Evolutionary conservation across 176 grass and related monocot species (phyloP).

Genomic region (Ensete glaucum): DNA sequence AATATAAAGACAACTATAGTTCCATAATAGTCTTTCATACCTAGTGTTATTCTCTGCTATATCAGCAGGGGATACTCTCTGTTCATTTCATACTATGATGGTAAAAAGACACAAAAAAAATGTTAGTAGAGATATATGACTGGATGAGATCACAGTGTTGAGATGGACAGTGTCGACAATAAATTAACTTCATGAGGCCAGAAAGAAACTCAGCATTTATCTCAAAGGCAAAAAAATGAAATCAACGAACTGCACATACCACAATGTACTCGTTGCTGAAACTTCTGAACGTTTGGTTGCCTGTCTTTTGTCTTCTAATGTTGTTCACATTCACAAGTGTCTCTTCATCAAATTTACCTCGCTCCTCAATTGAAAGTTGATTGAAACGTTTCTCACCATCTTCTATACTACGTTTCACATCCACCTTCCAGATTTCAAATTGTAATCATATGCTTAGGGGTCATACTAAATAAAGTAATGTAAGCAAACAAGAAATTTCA

Average conservation of each 20-base stretch:
- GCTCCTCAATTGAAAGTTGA: conserved; percentile 95
- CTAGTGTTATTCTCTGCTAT: too few species aligned
- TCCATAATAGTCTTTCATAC: too few species aligned
- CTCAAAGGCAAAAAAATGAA: background rate
- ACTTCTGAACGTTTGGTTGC: conserved; percentile 42
- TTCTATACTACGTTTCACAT: conserved; percentile 80
- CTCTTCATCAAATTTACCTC: conserved; percentile 99
- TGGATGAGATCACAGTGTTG: background rate
- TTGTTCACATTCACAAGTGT: conserved; percentile 96
- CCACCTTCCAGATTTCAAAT: conserved; percentile 45
- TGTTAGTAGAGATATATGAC: background rate
- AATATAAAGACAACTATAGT: too few species aligned
- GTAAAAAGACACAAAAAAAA: background rate
- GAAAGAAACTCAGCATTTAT: background rate
- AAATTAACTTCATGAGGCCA: background rate
- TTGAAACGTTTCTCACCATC: conserved; percentile 92
- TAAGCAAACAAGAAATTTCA: background rate
- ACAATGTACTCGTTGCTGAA: conserved; percentile 99
- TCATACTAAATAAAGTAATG: background rate
- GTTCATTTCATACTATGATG: too few species aligned
- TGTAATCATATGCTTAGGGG: background rate
- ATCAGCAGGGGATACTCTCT: too few species aligned
- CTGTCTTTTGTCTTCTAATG: conserved; percentile 78
- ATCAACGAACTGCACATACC: conserved; percentile 32
- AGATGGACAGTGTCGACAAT: background rate